Evolutionary conservation across 2,329 filamentous ascomycete genomes (phyloP), one percentile per base, ranked within the genome.

Genomic region (Paracorniculantispora psalliotae): DNA sequence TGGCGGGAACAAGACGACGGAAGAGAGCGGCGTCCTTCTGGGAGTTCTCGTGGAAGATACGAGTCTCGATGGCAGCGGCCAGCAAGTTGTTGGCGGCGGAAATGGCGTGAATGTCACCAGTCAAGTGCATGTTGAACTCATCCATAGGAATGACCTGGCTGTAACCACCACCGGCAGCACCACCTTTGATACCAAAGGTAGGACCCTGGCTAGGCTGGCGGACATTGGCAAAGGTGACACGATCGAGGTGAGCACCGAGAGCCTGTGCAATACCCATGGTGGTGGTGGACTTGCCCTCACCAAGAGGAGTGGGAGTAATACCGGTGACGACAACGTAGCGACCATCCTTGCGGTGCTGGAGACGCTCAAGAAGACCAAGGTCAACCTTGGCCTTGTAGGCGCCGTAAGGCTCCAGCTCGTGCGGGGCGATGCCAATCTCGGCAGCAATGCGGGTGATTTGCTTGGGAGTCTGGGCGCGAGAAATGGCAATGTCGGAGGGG

Each of bases 81-180:
- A 99, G 84, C 60, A 99, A 81, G 76, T 99, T 99, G 82, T 97
- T 99, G 39, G 94, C 94, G 28, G 93, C 93, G 56, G 92, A 92
- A 69, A 99, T 94, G 64, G 94, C 94, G 73, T 99, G 94, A 59
- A 99, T 97, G 72, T 99, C 94, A 68, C 94, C 94, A 58, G 94
- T 99, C 68, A 99, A 78, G 74, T 99, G 94, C 70, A 99, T 80
- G 77, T 99, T 99, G 81, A 99, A 99, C 75, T 99, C 94, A 68
- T 99, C 94, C 94, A 99, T 99, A 61, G 94, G 94, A 68, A 99
- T 97, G 70, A 99, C 94, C 74, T 99, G 94, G 73, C 91, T 96
- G 84, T 97, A 99, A 41, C 94, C 94, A 73, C 94, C 94, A 68
- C 94, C 94, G 59, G 94, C 94, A 61, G 94, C 94, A 68, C 94